Percentiles rank a stretch among this genome's conserved stretches.
phyloP scores from a whole-genome alignment of 139 green algal species.

The Desmodesmus armatus region DNA sequence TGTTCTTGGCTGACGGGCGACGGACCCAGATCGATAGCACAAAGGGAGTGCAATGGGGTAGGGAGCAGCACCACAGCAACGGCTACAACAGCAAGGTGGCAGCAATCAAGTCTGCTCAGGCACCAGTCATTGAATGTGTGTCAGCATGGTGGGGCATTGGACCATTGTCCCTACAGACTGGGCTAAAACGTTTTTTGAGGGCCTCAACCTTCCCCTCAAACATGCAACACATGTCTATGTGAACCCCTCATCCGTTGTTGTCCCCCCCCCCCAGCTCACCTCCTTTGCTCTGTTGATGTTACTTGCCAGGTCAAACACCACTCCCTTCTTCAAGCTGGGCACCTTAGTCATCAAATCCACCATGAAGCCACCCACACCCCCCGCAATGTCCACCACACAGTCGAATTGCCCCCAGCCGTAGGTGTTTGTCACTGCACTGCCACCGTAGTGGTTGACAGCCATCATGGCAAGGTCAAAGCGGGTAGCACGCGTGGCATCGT shows the following conservation, averaged over 20 bases:
- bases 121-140: too few species aligned
- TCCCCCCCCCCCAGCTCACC: not conserved
- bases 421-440: not conserved
- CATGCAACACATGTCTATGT: not conserved
- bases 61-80: conserved; percentile 2
- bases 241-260: not conserved
- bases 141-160: too few species aligned
- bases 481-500: not conserved
- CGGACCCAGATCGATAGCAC: too few species aligned
- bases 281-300: conserved; percentile 20
- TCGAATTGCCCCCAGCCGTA: conserved; percentile 3
- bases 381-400: conserved; percentile 15
- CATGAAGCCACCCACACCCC: conserved; percentile 25
- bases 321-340: not conserved
- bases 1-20: too few species aligned
- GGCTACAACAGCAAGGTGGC: not conserved
- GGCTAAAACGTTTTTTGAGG: too few species aligned
- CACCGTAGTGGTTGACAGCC: conserved; percentile 15
- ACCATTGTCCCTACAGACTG: too few species aligned
- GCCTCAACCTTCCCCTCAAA: too few species aligned
- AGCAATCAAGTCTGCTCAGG: not conserved
- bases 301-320: conserved; percentile 20
- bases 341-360: not conserved
- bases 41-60: too few species aligned
- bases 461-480: conserved; percentile 41